phyloP scores from a whole-genome alignment of 2,329 filamentous ascomycete species.

The Neoscytalidium dimidiatum region DNA sequence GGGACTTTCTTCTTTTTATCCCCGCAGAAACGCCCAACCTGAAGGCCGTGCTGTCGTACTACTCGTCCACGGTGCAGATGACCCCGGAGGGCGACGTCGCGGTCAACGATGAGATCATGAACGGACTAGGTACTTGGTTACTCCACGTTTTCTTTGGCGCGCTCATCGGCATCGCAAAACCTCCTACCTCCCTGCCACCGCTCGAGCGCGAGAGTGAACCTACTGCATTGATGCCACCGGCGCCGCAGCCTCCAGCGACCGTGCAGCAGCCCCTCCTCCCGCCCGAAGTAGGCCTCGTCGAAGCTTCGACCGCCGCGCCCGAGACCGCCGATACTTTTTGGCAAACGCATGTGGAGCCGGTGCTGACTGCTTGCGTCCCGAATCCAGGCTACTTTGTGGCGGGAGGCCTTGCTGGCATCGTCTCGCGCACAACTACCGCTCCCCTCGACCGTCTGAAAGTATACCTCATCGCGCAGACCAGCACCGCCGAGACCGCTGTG shows the following conservation, averaged over 20 bases:
- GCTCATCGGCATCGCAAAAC: constrained; percentile 67
- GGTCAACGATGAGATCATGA: constrained; percentile 85
- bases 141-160: constrained; percentile 76
- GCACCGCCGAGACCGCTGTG: constrained; percentile 59
- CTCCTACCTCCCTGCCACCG: constrained; percentile 35
- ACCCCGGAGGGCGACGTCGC: constrained; percentile 93
- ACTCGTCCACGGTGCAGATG: constrained; percentile 83
- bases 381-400: constrained; percentile 97
- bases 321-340: constrained; percentile 23
- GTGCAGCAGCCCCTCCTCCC: constrained; percentile 30
- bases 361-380: constrained; percentile 65
- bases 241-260: constrained; percentile 31
- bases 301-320: constrained; percentile 24
- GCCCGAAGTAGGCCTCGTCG: constrained; percentile 28
- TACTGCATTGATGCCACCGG: constrained; percentile 27
- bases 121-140: constrained; percentile 89
- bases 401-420: constrained; percentile 89
- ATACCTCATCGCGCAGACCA: constrained; percentile 91
- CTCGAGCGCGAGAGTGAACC: constrained; percentile 15
- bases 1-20: constrained; percentile 93
- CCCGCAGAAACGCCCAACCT: constrained; percentile 70
- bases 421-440: constrained; percentile 92
- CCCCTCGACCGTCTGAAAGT: constrained; percentile 97
- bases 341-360: constrained; percentile 39
- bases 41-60: constrained; percentile 84